Base-by-base conservation (phyloP, 306 rosid genomes). In the Rubus parviflorus region DNA sequence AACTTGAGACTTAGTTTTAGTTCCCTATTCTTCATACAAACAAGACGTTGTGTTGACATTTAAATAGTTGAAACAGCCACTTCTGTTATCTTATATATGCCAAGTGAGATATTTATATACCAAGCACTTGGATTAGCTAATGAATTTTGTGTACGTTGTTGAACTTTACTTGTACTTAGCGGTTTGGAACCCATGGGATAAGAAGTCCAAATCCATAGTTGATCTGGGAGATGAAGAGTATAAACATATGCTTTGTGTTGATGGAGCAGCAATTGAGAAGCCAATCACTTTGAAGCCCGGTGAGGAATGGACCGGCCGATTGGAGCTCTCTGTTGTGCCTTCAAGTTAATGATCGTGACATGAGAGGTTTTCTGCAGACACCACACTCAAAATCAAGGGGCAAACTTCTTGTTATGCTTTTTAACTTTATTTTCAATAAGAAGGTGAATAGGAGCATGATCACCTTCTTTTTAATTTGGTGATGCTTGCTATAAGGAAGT, bases 131-230 rank as follows among this genome's bases (percentile, higher is more conserved):
- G 11, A 3, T 6, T 35, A 1, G 53, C 37, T 52, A 7, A 52
- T 35, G 43, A 14, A 52, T 64, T 40, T 13, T 64, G 20, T 19
- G 25, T 56, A 16, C 11, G 25, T 42, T 38, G 1, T 30, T 64
- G 7, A 20, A 58, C 40, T n/a, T 67, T 80, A 75, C 51, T 57
- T 78, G 77, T 77, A 42, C 66, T 30, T 76, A 95, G 97, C 85
- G 87, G 97, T 95, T 23, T 92, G 98, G 98, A 92, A 95, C 86
- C 98, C 98, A 0, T 95, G 97, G 98, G 96, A 88, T 68, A 94
- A 80, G 85, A 90, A 87, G 51, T 78, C 93, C 0, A 90, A 88
- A 85, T 25, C 90, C 8, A 80, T 90, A 8, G 80, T 12, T 0
- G 99, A 92, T 87, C 84, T 92, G 0, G 97, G 97, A 61, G 96